Percentiles rank a stretch among this genome's conserved stretches.
Conservation (phyloP, 1,139 yeast species). For the Wickerhamiella pararugosa region DNA sequence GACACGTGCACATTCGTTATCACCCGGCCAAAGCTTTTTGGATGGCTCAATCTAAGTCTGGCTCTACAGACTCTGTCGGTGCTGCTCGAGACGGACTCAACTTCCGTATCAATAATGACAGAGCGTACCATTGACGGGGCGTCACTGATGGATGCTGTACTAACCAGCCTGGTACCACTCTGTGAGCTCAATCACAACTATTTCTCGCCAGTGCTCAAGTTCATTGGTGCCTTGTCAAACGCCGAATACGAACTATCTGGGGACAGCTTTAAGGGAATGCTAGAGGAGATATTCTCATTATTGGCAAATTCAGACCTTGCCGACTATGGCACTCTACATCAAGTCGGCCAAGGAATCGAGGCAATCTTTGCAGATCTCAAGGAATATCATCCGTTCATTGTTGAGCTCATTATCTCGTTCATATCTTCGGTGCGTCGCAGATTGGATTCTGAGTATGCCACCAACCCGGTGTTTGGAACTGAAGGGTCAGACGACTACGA, state of each 20-base stretch:
- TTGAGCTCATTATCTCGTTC: neutral
- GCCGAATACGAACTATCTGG: slow-evolving; percentile 1
- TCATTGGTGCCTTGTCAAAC: slow-evolving; percentile 1
- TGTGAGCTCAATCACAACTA: slow-evolving; percentile 1
- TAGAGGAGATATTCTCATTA: neutral
- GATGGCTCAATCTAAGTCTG: slow-evolving; percentile 6
- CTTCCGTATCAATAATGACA: neutral
- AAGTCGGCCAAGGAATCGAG: slow-evolving; percentile 5
- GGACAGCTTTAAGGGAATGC: neutral
- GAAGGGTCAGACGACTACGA: slow-evolving; percentile 3
- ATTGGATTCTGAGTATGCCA: neutral
- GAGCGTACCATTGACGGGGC: neutral
- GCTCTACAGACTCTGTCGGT: slow-evolving; percentile 4
- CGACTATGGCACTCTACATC: slow-evolving; percentile 4
- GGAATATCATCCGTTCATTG: neutral
- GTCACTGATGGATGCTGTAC: neutral
- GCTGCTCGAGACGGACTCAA: slow-evolving; percentile 3
- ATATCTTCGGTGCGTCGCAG: neutral
- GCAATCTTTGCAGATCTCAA: neutral
- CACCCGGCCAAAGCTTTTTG: neutral
- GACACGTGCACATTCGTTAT: slow-evolving; percentile 1
- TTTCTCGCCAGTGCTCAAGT: slow-evolving; percentile 5
- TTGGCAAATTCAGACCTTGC: neutral
- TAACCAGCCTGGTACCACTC: neutral
- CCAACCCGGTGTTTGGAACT: slow-evolving; percentile 2